phyloP scores from a whole-genome alignment of 331 rosid species.

The Cydonia oblonga region DNA sequence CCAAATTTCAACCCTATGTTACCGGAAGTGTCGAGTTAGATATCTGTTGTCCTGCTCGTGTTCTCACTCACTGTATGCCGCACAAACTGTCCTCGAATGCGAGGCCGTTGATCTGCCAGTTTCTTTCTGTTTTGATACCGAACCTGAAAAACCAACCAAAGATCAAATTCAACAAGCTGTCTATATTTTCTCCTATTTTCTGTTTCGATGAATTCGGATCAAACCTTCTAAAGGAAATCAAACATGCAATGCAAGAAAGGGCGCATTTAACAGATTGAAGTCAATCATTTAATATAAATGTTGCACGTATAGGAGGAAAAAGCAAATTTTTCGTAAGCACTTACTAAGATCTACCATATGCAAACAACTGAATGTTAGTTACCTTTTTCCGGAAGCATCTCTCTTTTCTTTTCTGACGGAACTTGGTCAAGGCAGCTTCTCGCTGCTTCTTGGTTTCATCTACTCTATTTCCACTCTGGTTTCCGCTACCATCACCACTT shows the following conservation, averaged over 20 bases:
- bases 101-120: constrained; percentile 67
- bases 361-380: constrained; percentile 13
- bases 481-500: constrained; percentile 59
- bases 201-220: no score
- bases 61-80: constrained; percentile 35
- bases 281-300: not conserved
- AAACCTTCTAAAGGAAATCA: not conserved
- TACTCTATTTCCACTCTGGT: constrained; percentile 36
- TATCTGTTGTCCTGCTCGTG: constrained; percentile 36
- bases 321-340: not conserved
- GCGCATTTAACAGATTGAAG: not conserved
- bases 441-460: constrained; percentile 52
- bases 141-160: constrained; percentile 31
- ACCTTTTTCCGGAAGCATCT: constrained; percentile 74
- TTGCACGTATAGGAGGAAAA: not conserved
- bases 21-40: constrained; percentile 18
- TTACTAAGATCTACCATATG: not conserved
- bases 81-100: constrained; percentile 60
- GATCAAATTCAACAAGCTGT: constrained; percentile 7
- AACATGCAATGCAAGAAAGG: not conserved
- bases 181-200: not conserved
- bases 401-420: constrained; percentile 67
- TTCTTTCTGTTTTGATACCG: constrained; percentile 66
- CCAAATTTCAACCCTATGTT: not conserved
- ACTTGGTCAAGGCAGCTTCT: constrained; percentile 72